Conservation (phyloP, 371 early-diverging fungal species). For the Batkoa obscura region DNA sequence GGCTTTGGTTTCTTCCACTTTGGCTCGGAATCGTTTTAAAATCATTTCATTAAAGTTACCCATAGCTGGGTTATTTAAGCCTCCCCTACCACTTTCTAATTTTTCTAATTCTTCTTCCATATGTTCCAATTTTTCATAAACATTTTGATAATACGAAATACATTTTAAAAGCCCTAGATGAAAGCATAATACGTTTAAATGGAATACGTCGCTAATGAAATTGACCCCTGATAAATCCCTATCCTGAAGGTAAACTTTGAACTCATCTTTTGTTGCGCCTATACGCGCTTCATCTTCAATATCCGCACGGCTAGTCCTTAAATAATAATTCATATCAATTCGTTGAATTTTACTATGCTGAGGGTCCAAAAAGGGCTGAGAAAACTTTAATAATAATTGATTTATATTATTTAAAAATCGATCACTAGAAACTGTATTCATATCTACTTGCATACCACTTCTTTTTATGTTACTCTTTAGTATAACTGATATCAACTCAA, state of each 20-base stretch:
- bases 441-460: constrained; percentile 58
- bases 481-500: constrained; percentile 41
- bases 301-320: constrained; percentile 26
- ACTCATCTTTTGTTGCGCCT: constrained; percentile 46
- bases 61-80: constrained; percentile 18
- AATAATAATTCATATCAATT: constrained; percentile 50
- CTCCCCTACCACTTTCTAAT: constrained; percentile 24
- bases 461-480: constrained; percentile 49
- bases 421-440: constrained; percentile 51
- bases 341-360: constrained; percentile 41
- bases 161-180: constrained; percentile 66
- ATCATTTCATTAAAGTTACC: constrained; percentile 23
- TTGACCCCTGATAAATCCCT: constrained; percentile 13
- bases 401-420: constrained; percentile 72
- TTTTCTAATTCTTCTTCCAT: constrained; percentile 27
- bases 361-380: constrained; percentile 72
- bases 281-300: constrained; percentile 58
- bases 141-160: constrained; percentile 38
- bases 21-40: constrained; percentile 30
- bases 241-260: constrained; percentile 29
- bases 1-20: constrained; percentile 9
- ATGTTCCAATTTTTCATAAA: constrained; percentile 44
- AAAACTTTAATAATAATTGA: constrained; percentile 38
- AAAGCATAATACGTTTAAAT: constrained; percentile 45
- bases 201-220: constrained; percentile 83